A percentile compares a stretch with the other conserved stretches of the same genome.
Evolutionary conservation across 345 rosid species (phyloP).

Genomic region (Salix arbutifolia): DNA sequence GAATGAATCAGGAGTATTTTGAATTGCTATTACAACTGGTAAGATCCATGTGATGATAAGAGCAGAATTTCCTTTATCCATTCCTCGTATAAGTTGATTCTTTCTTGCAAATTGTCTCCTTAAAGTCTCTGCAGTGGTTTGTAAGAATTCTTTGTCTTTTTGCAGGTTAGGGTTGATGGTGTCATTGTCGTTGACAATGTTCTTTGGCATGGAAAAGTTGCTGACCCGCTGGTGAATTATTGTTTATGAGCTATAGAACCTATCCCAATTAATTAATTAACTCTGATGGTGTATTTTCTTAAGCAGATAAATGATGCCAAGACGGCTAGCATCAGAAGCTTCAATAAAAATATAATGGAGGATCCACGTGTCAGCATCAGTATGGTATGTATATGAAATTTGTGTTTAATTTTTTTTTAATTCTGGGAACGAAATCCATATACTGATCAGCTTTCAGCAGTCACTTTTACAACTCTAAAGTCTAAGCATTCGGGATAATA

Average conservation of each 20-base stretch:
- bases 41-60: slow-evolving; percentile 21
- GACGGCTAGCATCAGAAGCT: slow-evolving; percentile 68
- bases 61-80: not conserved
- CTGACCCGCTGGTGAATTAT: slow-evolving; percentile 60
- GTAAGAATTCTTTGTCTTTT: slow-evolving; percentile 5
- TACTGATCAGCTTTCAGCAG: not conserved
- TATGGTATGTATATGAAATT: slow-evolving; percentile 45
- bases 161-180: slow-evolving; percentile 79
- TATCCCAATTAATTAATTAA: not conserved
- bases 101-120: not conserved
- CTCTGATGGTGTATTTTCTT: slow-evolving; percentile 5
- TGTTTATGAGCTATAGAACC: not conserved
- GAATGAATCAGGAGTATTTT: slow-evolving; percentile 81
- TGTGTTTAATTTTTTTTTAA: not conserved
- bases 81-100: not conserved
- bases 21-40: slow-evolving; percentile 82
- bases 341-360: slow-evolving; percentile 60
- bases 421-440: not conserved
- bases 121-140: not conserved
- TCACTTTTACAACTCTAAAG: not conserved
- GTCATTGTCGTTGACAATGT: slow-evolving; percentile 85
- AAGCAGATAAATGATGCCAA: slow-evolving; percentile 70
- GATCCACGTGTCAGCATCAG: slow-evolving; percentile 76
- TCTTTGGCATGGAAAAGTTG: slow-evolving; percentile 93
- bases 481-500: slow-evolving; percentile 18